Percentiles rank a stretch among this genome's conserved stretches.
Evolutionary conservation across 768 basidiomycete species (phyloP).

Genomic region (Mycena albidolilacea): DNA sequence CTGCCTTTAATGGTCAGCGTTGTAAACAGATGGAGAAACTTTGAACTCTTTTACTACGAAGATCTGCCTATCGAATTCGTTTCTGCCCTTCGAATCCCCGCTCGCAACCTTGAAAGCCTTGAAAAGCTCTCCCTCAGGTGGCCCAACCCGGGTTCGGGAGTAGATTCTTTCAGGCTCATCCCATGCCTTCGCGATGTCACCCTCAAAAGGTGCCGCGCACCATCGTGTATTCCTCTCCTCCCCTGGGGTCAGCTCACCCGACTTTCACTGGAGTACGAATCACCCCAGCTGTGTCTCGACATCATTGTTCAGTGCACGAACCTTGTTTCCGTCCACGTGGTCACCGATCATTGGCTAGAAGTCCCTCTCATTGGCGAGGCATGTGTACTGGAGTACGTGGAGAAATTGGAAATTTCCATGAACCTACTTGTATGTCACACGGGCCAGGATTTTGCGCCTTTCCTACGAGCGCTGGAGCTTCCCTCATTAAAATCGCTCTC

Average conservation of each 20-base stretch:
- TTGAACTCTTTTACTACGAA: not conserved
- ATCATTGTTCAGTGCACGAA: constrained; percentile 5
- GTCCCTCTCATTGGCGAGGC: no score
- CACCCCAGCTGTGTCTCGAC: constrained; percentile 27
- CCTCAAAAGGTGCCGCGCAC: not conserved
- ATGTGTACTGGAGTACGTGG: no score
- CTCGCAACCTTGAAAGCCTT: not conserved
- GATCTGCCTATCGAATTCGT: not conserved
- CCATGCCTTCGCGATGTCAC: constrained; percentile 15
- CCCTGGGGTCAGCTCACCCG: constrained; percentile 30
- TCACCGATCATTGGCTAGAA: constrained; percentile 21
- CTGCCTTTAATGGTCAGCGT: not conserved
- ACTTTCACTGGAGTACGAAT: not conserved
- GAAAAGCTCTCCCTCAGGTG: not conserved
- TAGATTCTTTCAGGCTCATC: constrained; percentile 1
- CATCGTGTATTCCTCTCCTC: not conserved
- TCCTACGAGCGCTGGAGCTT: no score
- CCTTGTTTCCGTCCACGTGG: constrained; percentile 13
- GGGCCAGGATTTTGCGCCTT: no score
- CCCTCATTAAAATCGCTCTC: no score
- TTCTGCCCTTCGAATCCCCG: not conserved
- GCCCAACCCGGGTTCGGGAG: not conserved
- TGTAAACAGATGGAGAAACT: constrained; percentile 14
- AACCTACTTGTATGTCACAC: no score
- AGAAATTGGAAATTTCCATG: no score